Conservation (phyloP, 1,139 yeast species). For the Candida sp. region DNA sequence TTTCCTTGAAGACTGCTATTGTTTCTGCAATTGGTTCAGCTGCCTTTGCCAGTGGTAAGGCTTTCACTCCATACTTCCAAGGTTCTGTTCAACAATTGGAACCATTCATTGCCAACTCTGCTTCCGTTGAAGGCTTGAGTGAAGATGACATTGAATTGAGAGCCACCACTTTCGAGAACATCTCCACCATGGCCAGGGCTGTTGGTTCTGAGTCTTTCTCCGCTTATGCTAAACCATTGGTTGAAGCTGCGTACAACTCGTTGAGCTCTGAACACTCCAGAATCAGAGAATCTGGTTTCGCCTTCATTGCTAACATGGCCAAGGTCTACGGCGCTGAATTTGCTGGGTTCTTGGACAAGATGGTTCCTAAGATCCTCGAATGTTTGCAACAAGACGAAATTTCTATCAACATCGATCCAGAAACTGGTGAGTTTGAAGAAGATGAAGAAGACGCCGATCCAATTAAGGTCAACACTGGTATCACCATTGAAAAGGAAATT, state of each 20-base stretch:
- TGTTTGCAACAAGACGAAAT: slow-evolving; percentile 87
- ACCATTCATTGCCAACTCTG: slow-evolving; percentile 72
- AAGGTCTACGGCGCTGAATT: slow-evolving; percentile 93
- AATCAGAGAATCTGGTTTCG: slow-evolving; percentile 93
- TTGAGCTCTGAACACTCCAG: slow-evolving; percentile 80
- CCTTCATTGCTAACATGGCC: slow-evolving; percentile 95
- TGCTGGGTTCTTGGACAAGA: slow-evolving; percentile 80
- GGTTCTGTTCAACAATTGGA: slow-evolving; percentile 81
- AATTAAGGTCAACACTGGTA: slow-evolving; percentile 89
- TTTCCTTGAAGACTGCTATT: slow-evolving; percentile 81
- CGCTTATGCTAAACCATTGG: slow-evolving; percentile 85
- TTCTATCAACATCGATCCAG: slow-evolving; percentile 50
- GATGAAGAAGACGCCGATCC: slow-evolving; percentile 58
- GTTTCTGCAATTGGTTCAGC: slow-evolving; percentile 98
- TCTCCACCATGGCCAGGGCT: slow-evolving; percentile 96
- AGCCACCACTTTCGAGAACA: slow-evolving; percentile 91
- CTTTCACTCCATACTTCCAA: slow-evolving; percentile 85
- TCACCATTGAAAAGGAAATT: slow-evolving; percentile 95
- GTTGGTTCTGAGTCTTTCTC: slow-evolving; percentile 92
- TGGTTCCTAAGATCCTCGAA: slow-evolving; percentile 83
- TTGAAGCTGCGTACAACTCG: slow-evolving; percentile 85
- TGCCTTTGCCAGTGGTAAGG: slow-evolving; percentile 93
- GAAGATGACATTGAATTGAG: slow-evolving; percentile 85
- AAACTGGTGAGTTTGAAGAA: slow-evolving; percentile 43
- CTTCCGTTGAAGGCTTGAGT: slow-evolving; percentile 69